A percentile compares a stretch with the other conserved stretches of the same genome.
phyloP scores from a whole-genome alignment of 78 protist species.

The Diacronema lutheri region DNA sequence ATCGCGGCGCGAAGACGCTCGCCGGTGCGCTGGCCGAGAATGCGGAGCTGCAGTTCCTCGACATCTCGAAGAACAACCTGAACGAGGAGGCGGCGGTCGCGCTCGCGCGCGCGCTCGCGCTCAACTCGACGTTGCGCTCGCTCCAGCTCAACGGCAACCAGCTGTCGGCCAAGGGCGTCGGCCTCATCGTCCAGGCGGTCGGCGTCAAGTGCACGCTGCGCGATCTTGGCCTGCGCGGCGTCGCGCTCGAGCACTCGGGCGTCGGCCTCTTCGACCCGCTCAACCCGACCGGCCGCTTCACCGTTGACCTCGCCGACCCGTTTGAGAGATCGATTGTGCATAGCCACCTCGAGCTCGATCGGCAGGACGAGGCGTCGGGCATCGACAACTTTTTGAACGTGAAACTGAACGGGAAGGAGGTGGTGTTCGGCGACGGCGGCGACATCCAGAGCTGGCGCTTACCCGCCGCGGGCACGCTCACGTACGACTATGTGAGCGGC shows the following conservation, averaged over 20 bases:
- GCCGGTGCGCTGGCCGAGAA: not conserved
- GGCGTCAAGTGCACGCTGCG: not conserved
- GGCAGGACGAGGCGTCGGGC: not conserved
- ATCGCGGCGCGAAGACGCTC: not conserved
- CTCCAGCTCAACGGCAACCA: conserved; percentile 19
- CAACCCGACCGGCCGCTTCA: not conserved
- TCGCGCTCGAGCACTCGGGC: too few species aligned
- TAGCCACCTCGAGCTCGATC: not conserved
- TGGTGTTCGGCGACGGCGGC: not conserved
- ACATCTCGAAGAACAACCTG: not conserved
- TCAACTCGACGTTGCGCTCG: not conserved
- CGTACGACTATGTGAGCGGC: not conserved
- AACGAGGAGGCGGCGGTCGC: not conserved
- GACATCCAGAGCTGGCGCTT: not conserved
- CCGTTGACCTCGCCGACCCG: not conserved
- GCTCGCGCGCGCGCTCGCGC: not conserved
- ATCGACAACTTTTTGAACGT: not conserved
- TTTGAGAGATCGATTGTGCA: not conserved
- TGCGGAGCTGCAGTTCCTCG: not conserved
- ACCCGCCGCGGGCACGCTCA: not conserved
- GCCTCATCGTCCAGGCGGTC: not conserved
- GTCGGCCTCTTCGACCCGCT: not conserved
- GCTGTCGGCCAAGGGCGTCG: not conserved
- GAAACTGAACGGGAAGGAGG: not conserved
- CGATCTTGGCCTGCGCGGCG: not conserved